Evolutionary conservation across 2,329 filamentous ascomycete species (phyloP).

Genomic region (Pseudofabraea citricarpa): DNA sequence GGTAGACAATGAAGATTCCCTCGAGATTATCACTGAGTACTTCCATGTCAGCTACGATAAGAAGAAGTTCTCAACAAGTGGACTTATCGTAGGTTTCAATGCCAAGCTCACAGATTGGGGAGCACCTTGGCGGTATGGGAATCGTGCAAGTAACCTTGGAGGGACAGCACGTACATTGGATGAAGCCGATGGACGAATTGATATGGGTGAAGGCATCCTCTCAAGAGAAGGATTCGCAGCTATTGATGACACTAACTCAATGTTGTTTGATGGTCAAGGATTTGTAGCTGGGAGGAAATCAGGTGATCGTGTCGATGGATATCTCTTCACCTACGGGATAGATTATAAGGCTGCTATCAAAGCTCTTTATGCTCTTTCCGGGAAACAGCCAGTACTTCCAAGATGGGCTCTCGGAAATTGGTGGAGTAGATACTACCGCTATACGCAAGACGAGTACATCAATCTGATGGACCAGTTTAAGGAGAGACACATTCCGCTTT

Average conservation of each 20-base stretch:
- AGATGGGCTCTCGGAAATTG: conserved; percentile 58
- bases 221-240: conserved; percentile 45
- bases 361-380: conserved; percentile 50
- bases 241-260: conserved; percentile 49
- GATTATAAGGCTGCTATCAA: conserved; percentile 50
- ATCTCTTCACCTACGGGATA: conserved; percentile 55
- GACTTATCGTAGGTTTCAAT: conserved; percentile 34
- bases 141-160: conserved; percentile 35
- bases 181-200: conserved; percentile 42
- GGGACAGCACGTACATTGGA: conserved; percentile 52
- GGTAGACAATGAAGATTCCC: conserved; percentile 36
- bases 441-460: conserved; percentile 50
- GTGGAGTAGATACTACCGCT: conserved; percentile 61
- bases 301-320: conserved; percentile 49
- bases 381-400: conserved; percentile 49
- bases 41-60: conserved; percentile 57
- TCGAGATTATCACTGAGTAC: conserved; percentile 51
- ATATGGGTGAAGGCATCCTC: conserved; percentile 45
- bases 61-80: conserved; percentile 44
- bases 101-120: conserved; percentile 36
- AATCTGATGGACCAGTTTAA: conserved; percentile 52
- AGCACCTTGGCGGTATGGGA: conserved; percentile 47
- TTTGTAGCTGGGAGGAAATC: conserved; percentile 43
- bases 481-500: conserved; percentile 46
- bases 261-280: conserved; percentile 50